Base-by-base conservation (phyloP, 768 basidiomycete genomes). In the Naganishia friedmannii region DNA sequence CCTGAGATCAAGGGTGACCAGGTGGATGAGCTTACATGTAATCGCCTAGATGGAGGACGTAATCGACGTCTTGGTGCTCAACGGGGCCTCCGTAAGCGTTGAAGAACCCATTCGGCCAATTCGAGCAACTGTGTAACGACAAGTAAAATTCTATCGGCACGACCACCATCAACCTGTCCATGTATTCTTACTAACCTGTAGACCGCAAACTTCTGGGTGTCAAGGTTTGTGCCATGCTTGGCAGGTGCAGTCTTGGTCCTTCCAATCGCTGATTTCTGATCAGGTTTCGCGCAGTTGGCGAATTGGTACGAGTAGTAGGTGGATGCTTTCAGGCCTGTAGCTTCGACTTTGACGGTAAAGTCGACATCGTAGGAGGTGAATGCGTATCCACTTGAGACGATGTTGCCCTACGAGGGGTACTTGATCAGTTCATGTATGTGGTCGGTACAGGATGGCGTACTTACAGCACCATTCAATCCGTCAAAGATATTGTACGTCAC, bases 271-370 rank as follows among this genome's bases (percentile, higher is more conserved):
- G 85, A 86, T 31, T 81, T 79, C 6, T 79, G 82, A 13, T 77
- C 72, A 15, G 83, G 79, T 66, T 86, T 84, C 6, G 85, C 84
- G 71, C 86, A 87, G 74, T 87, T 86, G 15, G 83, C 81, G 70
- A 87, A 87, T 54, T 84, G 83, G 78, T 83, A 87, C 74, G 83
- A 86, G 73, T 87, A 88, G 65, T 82, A 81, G 2, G 85, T 86
- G 71, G 86, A 86, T 0, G 87, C 82, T 46, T 82, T 75, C 54
- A 88, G 76, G 3, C 82, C 82, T 0, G 81, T 83, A 5, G 86
- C 86, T 71, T 87, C 87, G 28, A 87, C 84, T 77, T 87, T 88
- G 73, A 87, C 82, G 0, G 87, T 86, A 75, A 83, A 87, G 75
- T 87, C 86, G 42, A 87, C 85, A 67, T 88, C 87, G 69, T 86